Percentiles rank a stretch among this genome's conserved stretches.
Conservation (phyloP, 2,329 filamentous ascomycete species). For the Ophioceras dolichostomum region DNA sequence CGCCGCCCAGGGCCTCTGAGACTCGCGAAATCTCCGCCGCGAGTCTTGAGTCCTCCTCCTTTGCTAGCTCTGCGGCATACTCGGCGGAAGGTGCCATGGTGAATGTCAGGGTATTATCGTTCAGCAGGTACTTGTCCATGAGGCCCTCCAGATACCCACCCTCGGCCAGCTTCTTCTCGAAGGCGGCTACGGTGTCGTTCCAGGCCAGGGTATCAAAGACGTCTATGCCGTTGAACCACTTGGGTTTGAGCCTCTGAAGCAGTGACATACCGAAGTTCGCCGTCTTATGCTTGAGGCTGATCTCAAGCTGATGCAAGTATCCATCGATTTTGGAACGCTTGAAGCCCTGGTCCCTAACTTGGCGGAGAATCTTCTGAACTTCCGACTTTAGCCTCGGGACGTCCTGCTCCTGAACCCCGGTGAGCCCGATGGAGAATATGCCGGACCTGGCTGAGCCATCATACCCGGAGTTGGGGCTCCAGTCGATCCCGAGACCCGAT, state of each 20-base stretch:
- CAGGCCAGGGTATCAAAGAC: constrained; percentile 85
- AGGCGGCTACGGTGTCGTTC: constrained; percentile 77
- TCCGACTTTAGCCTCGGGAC: constrained; percentile 64
- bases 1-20: constrained; percentile 54
- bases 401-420: constrained; percentile 74
- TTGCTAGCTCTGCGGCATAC: constrained; percentile 60
- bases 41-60: constrained; percentile 68
- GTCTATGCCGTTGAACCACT: constrained; percentile 93
- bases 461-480: constrained; percentile 88
- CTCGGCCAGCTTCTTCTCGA: constrained; percentile 63
- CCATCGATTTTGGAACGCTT: constrained; percentile 86
- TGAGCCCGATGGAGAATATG: constrained; percentile 84
- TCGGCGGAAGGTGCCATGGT: constrained; percentile 81
- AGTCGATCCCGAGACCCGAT: constrained; percentile 80
- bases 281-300: constrained; percentile 92
- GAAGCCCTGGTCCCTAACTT: constrained; percentile 65
- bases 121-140: constrained; percentile 81
- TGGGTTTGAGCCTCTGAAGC: constrained; percentile 75
- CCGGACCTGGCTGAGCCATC: constrained; percentile 65
- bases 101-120: constrained; percentile 77
- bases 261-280: constrained; percentile 88
- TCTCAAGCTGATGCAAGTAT: constrained; percentile 83
- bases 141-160: constrained; percentile 74
- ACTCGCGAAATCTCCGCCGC: constrained; percentile 61
- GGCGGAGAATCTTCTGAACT: constrained; percentile 59